Evolutionary conservation across 1,284 basidiomycete genomes (phyloP).

Genomic region (Baeospora myosura): DNA sequence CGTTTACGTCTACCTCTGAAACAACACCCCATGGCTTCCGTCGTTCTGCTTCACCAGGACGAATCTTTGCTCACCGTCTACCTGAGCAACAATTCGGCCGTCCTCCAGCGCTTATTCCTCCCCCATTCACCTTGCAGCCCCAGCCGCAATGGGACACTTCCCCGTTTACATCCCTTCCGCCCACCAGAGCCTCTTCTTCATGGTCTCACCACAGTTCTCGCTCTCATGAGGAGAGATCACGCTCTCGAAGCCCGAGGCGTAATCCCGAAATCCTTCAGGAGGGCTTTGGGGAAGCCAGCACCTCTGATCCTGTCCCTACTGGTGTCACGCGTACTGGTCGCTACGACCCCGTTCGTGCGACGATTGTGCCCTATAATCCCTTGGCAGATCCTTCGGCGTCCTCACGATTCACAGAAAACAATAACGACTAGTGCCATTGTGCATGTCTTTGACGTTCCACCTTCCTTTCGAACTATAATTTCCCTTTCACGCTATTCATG

Average conservation of each 20-base stretch:
- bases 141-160: conserved; percentile 51
- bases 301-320: background rate
- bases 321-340: conserved; percentile 27
- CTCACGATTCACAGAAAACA: background rate
- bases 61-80: conserved; percentile 36
- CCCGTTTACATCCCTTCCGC: conserved; percentile 27
- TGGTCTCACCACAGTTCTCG: conserved; percentile 30
- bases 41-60: conserved; percentile 26
- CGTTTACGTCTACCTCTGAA: too few species aligned
- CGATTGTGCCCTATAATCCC: conserved; percentile 18
- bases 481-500: background rate
- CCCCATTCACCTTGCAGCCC: conserved; percentile 61
- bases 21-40: conserved; percentile 14
- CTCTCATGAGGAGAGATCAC: conserved; percentile 19
- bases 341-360: conserved; percentile 43
- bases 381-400: too few species aligned
- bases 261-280: conserved; percentile 11
- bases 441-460: background rate
- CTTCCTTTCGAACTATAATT: background rate
- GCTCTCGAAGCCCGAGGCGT: conserved; percentile 17
- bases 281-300: background rate
- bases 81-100: conserved; percentile 27
- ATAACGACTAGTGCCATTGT: background rate
- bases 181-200: conserved; percentile 24
- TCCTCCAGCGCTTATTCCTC: conserved; percentile 37